Base-by-base conservation (phyloP, 345 rosid genomes). In the Eucalyptus fibrosa region DNA sequence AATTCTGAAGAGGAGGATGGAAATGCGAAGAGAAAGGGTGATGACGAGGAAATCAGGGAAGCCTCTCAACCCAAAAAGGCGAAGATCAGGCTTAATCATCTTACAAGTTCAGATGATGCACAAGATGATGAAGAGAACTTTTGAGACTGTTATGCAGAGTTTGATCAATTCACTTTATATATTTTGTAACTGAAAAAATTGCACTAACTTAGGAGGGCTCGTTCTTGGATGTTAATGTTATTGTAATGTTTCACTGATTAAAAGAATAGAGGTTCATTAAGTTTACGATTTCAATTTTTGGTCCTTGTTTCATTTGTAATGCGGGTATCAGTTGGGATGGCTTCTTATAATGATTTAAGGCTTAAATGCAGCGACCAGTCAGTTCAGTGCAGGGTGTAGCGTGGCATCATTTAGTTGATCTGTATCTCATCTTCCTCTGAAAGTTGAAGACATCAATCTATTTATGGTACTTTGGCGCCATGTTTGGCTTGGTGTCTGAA, bases 11-110 rank as follows among this genome's bases (percentile, higher is more conserved):
- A 88, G 80, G 93, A 90, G 86, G 94, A 89, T 89, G 96, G 88
- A 53, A 89, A 69, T 24, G n/a, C 45, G 50, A 95, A 94, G 86
- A 93, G 95, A 93, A 94, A 94, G 92, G 94, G 89, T 53, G 92
- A 86, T 44, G 91, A 91, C 85, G 91, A 92, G 18, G 92, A 91
- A 47, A 42, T 12, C 7, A 85, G 60, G 86, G 97, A 93, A 91
- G 89, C 91, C 77, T 9, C 90, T 16, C 92, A 89, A 91, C 92
- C 92, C 4, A 98, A 97, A 91, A 96, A 90, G 91, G 94, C 95
- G 7, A 97, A 92, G 89, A 93, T 96, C 77, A 86, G 91, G 51
- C 99, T 97, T 59, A 91, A 91, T 87, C 99, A 97, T 93, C 99
- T 97, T 81, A 81, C 92, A 28, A 93, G 91, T 51, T 91, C 80